phyloP scores from a whole-genome alignment of 2,329 filamentous ascomycete genomes.

The Verticillium albo-atrum region DNA sequence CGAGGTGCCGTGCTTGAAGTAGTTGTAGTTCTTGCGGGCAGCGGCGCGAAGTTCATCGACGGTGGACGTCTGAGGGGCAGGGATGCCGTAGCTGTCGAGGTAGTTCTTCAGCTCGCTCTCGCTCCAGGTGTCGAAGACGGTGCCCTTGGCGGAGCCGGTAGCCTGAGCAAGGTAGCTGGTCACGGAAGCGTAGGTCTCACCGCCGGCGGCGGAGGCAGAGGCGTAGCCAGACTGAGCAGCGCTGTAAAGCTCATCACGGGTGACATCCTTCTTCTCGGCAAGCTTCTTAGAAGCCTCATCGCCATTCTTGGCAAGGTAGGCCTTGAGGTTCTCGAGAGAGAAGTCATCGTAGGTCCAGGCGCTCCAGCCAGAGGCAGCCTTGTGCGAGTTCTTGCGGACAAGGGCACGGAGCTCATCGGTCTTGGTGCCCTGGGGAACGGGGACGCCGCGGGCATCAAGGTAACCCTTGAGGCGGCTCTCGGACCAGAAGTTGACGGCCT shows the following conservation, averaged over 20 bases:
- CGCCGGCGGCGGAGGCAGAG: conserved; percentile 55
- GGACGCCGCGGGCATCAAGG: conserved; percentile 71
- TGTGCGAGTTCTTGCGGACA: conserved; percentile 69
- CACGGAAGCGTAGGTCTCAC: conserved; percentile 57
- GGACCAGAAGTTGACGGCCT: conserved; percentile 61
- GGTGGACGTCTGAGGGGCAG: conserved; percentile 61
- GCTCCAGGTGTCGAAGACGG: conserved; percentile 69
- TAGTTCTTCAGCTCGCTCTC: conserved; percentile 72
- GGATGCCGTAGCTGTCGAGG: conserved; percentile 72
- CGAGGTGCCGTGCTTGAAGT: conserved; percentile 71
- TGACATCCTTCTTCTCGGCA: conserved; percentile 58
- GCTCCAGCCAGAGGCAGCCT: conserved; percentile 62
- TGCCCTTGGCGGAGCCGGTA: conserved; percentile 61
- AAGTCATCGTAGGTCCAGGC: conserved; percentile 80
- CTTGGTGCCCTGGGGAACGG: conserved; percentile 67
- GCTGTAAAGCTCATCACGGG: conserved; percentile 68
- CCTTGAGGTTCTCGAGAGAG: conserved; percentile 64
- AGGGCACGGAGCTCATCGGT: conserved; percentile 68
- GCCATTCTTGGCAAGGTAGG: conserved; percentile 48
- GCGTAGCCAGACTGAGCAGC: conserved; percentile 58
- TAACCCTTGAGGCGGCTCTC: conserved; percentile 74
- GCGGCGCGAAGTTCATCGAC: conserved; percentile 66
- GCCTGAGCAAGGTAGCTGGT: conserved; percentile 66
- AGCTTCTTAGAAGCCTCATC: conserved; percentile 53
- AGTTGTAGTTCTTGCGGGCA: conserved; percentile 69